A percentile compares a stretch with the other conserved stretches of the same genome.
phyloP scores from a whole-genome alignment of 2,329 filamentous ascomycete genomes.

The Cladosporium sp. region DNA sequence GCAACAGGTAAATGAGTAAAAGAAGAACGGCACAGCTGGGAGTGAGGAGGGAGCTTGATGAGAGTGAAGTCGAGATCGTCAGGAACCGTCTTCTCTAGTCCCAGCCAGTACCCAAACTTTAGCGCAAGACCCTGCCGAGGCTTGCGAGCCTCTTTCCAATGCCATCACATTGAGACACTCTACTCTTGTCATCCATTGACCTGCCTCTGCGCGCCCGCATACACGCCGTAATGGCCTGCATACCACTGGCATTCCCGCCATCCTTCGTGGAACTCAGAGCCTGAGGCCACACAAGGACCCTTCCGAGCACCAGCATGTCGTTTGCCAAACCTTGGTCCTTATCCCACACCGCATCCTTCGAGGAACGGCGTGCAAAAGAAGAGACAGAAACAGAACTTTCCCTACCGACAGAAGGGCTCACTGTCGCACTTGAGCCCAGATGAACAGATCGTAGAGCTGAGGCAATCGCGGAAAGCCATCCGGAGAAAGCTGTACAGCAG shows the following conservation, averaged over 20 bases:
- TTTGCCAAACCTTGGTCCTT: background rate
- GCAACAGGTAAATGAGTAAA: background rate
- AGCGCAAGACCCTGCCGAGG: background rate
- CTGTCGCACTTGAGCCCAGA: background rate
- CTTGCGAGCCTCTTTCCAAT: background rate
- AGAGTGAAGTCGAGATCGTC: constrained; percentile 1
- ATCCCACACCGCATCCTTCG: background rate
- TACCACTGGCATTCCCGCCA: background rate
- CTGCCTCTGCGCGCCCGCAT: background rate
- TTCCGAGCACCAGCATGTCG: background rate
- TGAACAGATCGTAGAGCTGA: background rate
- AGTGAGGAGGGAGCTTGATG: no score
- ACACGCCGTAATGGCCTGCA: background rate
- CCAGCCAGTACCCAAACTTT: background rate
- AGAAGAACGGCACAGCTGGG: no score
- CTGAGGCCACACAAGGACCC: background rate
- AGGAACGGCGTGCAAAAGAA: constrained; percentile 1
- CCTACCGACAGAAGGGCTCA: background rate
- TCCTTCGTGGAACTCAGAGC: background rate
- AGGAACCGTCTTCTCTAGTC: background rate
- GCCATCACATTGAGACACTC: background rate
- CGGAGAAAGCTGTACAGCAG: background rate
- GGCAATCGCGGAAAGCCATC: background rate
- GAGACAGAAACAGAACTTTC: background rate
- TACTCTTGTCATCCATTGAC: background rate